phyloP scores from a whole-genome alignment of 345 rosid genomes.

The Rhizophora mangle region DNA sequence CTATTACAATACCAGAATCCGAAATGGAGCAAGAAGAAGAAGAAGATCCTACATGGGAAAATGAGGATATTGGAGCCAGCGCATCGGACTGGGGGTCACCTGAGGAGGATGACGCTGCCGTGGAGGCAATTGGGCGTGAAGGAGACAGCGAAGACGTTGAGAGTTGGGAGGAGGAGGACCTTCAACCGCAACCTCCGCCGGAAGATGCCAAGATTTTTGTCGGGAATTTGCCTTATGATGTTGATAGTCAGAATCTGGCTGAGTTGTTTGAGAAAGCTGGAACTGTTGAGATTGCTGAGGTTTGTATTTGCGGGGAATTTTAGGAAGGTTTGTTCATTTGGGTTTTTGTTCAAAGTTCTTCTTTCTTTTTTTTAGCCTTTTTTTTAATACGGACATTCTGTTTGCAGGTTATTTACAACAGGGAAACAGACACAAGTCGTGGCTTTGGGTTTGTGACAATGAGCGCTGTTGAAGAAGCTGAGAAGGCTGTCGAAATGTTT shows the following conservation, averaged over 20 bases:
- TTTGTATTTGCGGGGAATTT: slow-evolving; percentile 11
- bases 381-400: background rate
- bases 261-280: slow-evolving; percentile 85
- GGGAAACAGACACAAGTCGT: slow-evolving; percentile 81
- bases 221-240: slow-evolving; percentile 75
- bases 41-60: slow-evolving; percentile 26
- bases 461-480: slow-evolving; percentile 88
- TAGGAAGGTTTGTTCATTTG: slow-evolving; percentile 1
- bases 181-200: slow-evolving; percentile 54
- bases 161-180: slow-evolving; percentile 4
- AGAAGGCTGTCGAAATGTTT: slow-evolving; percentile 68
- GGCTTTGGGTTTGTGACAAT: slow-evolving; percentile 94
- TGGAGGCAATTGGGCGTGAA: slow-evolving; percentile 18
- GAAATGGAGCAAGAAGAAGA: slow-evolving; percentile 8
- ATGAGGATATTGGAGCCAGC: slow-evolving; percentile 28
- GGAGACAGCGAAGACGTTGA: slow-evolving; percentile 28
- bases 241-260: slow-evolving; percentile 77
- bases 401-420: slow-evolving; percentile 74
- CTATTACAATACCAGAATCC: slow-evolving; percentile 27
- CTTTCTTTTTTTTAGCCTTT: background rate
- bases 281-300: slow-evolving; percentile 94
- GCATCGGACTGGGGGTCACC: slow-evolving; percentile 36
- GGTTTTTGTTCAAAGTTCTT: background rate
- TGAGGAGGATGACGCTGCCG: slow-evolving; percentile 30
- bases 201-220: slow-evolving; percentile 89